These are phyloP conservation scores for Myxozyma kluyveri DNA, from an alignment of 805 yeast genomes.

Conservation along the genomic window DNA sequence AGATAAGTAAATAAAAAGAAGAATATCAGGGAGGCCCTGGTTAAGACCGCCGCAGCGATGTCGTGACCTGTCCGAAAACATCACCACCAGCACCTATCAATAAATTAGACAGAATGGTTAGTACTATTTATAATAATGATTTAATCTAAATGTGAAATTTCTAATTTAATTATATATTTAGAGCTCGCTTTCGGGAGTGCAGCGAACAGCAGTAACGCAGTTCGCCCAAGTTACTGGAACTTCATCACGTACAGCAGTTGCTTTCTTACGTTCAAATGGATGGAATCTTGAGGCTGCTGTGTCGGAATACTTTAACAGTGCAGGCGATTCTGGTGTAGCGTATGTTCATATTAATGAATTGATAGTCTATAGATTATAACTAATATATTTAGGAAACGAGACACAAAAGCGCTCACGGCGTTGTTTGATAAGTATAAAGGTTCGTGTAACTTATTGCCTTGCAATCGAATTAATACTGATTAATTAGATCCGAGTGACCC, in stretches of 20 bases:
- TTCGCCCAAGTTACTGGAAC: conserved; percentile 23
- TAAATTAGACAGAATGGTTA: too few species aligned
- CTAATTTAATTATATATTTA: background rate
- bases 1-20: too few species aligned
- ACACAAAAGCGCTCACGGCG: conserved; percentile 16
- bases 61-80: too few species aligned
- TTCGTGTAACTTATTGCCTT: background rate
- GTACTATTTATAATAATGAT: too few species aligned
- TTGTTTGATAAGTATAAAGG: conserved; percentile 35
- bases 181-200: conserved; percentile 16
- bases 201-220: conserved; percentile 17
- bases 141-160: too few species aligned
- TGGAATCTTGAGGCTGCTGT: conserved; percentile 39
- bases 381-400: conserved; percentile 5
- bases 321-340: background rate
- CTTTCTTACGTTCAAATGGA: conserved; percentile 21
- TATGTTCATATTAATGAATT: background rate
- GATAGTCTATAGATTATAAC: too few species aligned
- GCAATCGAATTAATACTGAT: background rate
- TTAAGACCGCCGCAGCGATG: too few species aligned
- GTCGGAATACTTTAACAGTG: conserved; percentile 34
- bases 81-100: too few species aligned
- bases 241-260: conserved; percentile 14
- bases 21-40: too few species aligned
- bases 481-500: conserved; percentile 31